These are phyloP conservation scores for Exophiala lecanii-corni DNA, from an alignment of 2,329 filamentous ascomycete species.

Conservation along the genomic window DNA sequence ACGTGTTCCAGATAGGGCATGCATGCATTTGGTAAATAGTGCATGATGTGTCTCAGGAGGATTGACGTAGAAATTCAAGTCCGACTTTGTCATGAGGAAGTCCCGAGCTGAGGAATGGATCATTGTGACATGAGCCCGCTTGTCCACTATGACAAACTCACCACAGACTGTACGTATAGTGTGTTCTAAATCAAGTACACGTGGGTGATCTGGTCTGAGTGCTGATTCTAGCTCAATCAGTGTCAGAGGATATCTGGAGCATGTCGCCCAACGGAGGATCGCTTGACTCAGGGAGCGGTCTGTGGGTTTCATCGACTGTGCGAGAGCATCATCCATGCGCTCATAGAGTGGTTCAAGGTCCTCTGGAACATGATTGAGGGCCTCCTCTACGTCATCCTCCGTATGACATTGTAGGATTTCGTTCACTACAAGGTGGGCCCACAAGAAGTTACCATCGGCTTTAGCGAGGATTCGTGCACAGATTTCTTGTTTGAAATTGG, in stretches of 20 bases:
- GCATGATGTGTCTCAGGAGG: constrained; percentile 4
- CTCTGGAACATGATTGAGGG: constrained; percentile 26
- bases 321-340: constrained; percentile 26
- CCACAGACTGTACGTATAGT: constrained; percentile 29
- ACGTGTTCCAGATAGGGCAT: no score
- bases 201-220: constrained; percentile 25
- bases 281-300: constrained; percentile 18
- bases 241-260: constrained; percentile 25
- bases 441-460: constrained; percentile 23
- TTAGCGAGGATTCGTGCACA: constrained; percentile 7
- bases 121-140: constrained; percentile 19
- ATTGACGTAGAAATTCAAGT: constrained; percentile 1
- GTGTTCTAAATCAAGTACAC: constrained; percentile 22
- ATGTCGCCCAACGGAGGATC: constrained; percentile 29
- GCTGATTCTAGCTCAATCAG: constrained; percentile 28
- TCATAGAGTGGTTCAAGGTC: constrained; percentile 31
- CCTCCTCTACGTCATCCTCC: constrained; percentile 17
- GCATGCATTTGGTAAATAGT: constrained; percentile 8
- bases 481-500: constrained; percentile 7
- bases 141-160: constrained; percentile 29
- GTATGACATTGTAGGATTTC: constrained; percentile 20
- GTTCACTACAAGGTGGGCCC: constrained; percentile 22
- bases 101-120: constrained; percentile 30
- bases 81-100: constrained; percentile 15
- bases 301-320: constrained; percentile 1